These are phyloP conservation scores for Chlamydomonas reinhardtii DNA, from an alignment of 163 green algal genomes.

Conservation along the genomic window DNA sequence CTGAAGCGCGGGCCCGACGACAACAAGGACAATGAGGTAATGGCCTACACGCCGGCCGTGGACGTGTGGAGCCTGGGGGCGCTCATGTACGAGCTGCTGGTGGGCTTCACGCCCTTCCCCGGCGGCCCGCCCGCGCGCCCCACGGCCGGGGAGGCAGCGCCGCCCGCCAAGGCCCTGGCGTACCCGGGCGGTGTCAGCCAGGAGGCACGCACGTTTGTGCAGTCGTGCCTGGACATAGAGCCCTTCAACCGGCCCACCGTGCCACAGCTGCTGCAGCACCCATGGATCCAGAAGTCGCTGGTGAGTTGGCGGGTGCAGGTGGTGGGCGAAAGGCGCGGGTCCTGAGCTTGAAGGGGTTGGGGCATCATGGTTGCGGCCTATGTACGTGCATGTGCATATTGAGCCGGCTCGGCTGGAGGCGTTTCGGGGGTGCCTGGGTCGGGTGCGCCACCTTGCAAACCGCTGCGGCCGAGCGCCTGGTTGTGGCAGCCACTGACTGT, in stretches of 20 bases:
- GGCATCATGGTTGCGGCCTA: too few relatives aligned
- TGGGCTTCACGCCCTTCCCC: conserved; percentile 43
- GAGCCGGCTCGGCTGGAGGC: too few relatives aligned
- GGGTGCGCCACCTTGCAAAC: too few relatives aligned
- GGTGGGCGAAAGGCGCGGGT: too few relatives aligned
- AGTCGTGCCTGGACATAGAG: conserved; percentile 8
- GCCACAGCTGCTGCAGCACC: conserved; percentile 12
- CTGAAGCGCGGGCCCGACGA: conserved; percentile 82
- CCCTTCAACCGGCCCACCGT: conserved; percentile 29
- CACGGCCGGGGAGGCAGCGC: background rate
- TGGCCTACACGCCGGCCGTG: conserved; percentile 63
- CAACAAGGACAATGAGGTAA: conserved; percentile 77
- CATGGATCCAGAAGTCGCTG: conserved; percentile 8
- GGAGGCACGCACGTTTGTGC: conserved; percentile 7
- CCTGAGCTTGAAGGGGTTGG: too few relatives aligned
- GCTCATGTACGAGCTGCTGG: conserved; percentile 42
- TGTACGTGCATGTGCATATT: too few relatives aligned
- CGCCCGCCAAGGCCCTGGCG: conserved; percentile 21
- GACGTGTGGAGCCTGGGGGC: conserved; percentile 52
- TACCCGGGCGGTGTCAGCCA: conserved; percentile 4
- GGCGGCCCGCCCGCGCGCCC: background rate
- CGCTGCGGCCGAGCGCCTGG: too few relatives aligned
- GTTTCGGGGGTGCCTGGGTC: too few relatives aligned
- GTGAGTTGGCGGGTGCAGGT: background rate
- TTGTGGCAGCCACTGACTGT: too few relatives aligned